A percentile compares a stretch with the other conserved stretches of the same genome.
phyloP scores from a whole-genome alignment of 2,329 filamentous ascomycete genomes.

The Penicillium sp. region DNA sequence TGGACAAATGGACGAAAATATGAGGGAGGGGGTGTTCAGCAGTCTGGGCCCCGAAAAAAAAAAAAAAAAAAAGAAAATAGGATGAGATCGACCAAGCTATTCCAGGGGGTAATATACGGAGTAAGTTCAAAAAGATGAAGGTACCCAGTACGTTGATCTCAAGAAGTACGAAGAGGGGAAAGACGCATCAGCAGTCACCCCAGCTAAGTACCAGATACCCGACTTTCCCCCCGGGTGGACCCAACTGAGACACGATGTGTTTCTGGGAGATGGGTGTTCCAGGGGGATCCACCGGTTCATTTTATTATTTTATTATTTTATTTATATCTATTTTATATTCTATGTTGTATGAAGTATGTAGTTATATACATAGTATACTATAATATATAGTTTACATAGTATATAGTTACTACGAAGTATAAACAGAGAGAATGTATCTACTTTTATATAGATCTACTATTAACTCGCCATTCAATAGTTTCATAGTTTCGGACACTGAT shows the following conservation, averaged over 20 bases:
- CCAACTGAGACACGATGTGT: conserved; percentile 37
- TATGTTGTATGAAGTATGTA: no score
- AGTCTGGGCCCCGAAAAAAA: conserved; percentile 17
- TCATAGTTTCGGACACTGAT: not conserved
- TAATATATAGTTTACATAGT: no score
- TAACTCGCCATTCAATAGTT: not conserved
- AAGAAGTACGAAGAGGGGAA: not conserved
- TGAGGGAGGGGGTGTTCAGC: conserved; percentile 1
- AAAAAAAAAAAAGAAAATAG: not conserved
- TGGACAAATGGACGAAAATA: conserved; percentile 13
- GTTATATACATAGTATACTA: no score
- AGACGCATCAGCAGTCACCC: not conserved
- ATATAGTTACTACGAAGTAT: no score
- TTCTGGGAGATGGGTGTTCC: conserved; percentile 20
- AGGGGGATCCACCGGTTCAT: conserved; percentile 7
- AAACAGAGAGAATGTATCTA: no score
- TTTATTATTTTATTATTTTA: not conserved
- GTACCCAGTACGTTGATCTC: not conserved
- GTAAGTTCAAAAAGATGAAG: not conserved
- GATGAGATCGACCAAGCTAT: conserved; percentile 4
- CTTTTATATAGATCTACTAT: no score
- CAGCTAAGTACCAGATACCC: conserved; percentile 20
- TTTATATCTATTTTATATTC: no score
- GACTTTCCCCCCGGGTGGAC: conserved; percentile 12
- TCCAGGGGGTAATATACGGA: conserved; percentile 1